phyloP scores from a whole-genome alignment of 2,329 filamentous ascomycete species.

The Gyromitra esculenta region DNA sequence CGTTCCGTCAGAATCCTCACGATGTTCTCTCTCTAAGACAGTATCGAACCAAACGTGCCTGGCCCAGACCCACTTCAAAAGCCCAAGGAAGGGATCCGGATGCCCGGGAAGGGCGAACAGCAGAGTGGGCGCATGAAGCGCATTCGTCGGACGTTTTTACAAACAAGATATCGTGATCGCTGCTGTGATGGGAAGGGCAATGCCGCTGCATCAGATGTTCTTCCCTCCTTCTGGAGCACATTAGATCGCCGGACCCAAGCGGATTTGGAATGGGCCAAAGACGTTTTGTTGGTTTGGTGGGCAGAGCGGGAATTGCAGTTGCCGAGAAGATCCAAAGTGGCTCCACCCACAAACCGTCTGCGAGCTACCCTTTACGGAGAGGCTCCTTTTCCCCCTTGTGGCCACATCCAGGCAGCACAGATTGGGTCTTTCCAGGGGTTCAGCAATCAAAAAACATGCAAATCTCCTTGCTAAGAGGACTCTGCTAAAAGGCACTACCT shows the following conservation, averaged over 20 bases:
- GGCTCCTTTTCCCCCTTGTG: slow-evolving; percentile 42
- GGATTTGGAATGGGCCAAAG: slow-evolving; percentile 1
- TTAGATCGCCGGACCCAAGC: slow-evolving; percentile 15
- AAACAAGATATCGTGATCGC: slow-evolving; percentile 23
- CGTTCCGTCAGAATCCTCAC: slow-evolving; percentile 1
- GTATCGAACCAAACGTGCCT: neutral
- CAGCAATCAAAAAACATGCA: slow-evolving; percentile 16
- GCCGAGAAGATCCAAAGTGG: slow-evolving; percentile 41
- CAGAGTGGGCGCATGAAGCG: slow-evolving; percentile 4
- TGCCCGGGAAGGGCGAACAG: neutral
- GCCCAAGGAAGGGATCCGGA: neutral
- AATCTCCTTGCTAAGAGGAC: slow-evolving; percentile 21
- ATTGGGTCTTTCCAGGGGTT: slow-evolving; percentile 16
- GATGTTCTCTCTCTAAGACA: neutral
- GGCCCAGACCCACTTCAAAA: neutral
- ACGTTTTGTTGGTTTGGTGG: neutral
- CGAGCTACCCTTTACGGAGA: slow-evolving; percentile 34
- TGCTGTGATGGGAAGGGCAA: neutral
- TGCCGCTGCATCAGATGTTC: slow-evolving; percentile 31
- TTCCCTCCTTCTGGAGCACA: slow-evolving; percentile 5
- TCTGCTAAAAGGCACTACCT: slow-evolving; percentile 43
- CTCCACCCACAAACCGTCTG: slow-evolving; percentile 29
- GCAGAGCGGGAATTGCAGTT: slow-evolving; percentile 29
- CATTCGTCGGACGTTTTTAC: slow-evolving; percentile 12
- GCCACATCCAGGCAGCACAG: slow-evolving; percentile 27